Evolutionary conservation across 345 rosid genomes (phyloP).

Genomic region (Luvunga scandens): DNA sequence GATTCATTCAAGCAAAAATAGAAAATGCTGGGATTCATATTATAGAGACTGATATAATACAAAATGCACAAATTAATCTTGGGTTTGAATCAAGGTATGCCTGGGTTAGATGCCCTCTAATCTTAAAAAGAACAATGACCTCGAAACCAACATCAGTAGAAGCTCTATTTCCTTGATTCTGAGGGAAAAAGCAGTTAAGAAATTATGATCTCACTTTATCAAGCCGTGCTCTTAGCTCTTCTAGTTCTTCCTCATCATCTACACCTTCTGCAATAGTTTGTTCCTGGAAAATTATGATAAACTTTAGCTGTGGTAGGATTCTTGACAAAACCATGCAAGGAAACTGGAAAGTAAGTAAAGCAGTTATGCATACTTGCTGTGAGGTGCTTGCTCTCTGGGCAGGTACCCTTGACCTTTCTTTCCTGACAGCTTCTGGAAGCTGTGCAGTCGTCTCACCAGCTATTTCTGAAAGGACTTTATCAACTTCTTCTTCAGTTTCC

Average conservation of each 20-base stretch:
- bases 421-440: constrained; percentile 41
- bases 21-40: neutral
- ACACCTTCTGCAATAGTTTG: constrained; percentile 40
- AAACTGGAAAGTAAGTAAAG: neutral
- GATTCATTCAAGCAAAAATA: neutral
- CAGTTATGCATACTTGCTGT: constrained; percentile 17
- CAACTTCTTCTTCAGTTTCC: constrained; percentile 50
- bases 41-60: neutral
- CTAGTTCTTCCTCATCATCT: constrained; percentile 49
- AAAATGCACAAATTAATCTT: neutral
- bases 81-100: neutral
- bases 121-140: neutral
- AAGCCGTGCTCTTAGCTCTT: constrained; percentile 42
- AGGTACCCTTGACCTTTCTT: constrained; percentile 23
- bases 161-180: neutral
- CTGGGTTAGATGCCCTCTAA: neutral
- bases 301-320: neutral
- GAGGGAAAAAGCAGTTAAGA: neutral
- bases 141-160: neutral
- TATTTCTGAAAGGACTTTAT: constrained; percentile 45
- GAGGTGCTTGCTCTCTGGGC: constrained; percentile 26
- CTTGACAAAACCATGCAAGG: neutral
- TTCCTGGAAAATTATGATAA: constrained; percentile 22
- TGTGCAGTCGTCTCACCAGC: constrained; percentile 50
- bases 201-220: constrained; percentile 38